Conservation (phyloP, 257 asterid species). For the Capsicum baccatum region DNA sequence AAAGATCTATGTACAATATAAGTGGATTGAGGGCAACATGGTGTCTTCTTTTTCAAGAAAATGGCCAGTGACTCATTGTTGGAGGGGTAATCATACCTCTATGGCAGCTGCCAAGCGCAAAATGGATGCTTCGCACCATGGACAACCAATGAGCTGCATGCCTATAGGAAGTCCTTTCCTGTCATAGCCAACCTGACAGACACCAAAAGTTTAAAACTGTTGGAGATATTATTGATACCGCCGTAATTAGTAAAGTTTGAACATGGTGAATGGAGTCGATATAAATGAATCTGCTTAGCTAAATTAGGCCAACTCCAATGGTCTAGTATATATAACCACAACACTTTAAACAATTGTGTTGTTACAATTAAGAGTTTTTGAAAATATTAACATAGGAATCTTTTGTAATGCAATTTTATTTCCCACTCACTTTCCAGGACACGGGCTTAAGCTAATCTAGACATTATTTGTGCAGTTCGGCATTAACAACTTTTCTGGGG, state of each 20-base stretch:
- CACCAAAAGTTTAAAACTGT: background rate
- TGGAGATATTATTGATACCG: background rate
- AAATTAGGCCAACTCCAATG: background rate
- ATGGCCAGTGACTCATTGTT: background rate
- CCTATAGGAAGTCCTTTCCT: constrained; percentile 98
- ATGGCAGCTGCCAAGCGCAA: constrained; percentile 86
- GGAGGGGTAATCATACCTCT: constrained; percentile 53
- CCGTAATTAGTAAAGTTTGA: background rate
- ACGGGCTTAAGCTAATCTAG: background rate
- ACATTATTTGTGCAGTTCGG: background rate
- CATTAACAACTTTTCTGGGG: background rate
- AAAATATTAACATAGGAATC: background rate
- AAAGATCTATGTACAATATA: background rate
- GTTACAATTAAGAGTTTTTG: background rate
- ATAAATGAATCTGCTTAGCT: background rate
- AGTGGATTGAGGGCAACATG: background rate
- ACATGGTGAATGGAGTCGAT: background rate
- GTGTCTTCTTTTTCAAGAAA: background rate
- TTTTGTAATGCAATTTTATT: background rate
- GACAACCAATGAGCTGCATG: constrained; percentile 86
- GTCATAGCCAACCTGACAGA: constrained; percentile 80
- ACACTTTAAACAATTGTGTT: background rate
- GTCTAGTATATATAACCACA: background rate
- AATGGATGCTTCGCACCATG: constrained; percentile 94
- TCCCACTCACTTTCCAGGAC: background rate